A percentile compares a stretch with the other conserved stretches of the same genome.
Conservation (phyloP, 2,329 filamentous ascomycete species). For the Fusarium fracticaudum region DNA sequence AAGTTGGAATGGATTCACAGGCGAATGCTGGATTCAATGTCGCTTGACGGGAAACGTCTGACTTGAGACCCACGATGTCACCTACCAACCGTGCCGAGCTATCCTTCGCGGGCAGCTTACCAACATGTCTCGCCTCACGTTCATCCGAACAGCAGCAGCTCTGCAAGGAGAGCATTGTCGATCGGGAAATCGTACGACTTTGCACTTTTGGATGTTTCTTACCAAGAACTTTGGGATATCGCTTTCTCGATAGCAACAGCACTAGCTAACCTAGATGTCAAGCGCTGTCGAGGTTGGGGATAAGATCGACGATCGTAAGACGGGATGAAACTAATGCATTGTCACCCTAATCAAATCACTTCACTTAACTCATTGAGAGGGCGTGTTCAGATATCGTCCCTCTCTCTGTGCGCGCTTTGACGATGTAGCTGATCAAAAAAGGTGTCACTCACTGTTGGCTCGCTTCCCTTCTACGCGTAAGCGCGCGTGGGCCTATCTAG, state of each 20-base stretch:
- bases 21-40: not conserved
- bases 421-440: not conserved
- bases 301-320: not conserved
- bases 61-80: slow-evolving; percentile 13
- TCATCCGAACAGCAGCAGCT: not conserved
- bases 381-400: slow-evolving; percentile 1
- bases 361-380: not conserved
- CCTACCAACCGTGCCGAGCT: not conserved
- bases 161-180: not conserved
- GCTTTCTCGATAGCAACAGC: not conserved
- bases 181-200: not conserved
- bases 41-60: not conserved
- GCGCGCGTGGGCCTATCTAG: not conserved
- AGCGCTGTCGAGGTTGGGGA: not conserved
- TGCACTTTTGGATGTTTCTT: not conserved
- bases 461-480: not conserved
- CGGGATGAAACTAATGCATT: slow-evolving; percentile 5
- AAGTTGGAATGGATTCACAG: not conserved
- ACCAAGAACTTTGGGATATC: not conserved
- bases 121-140: not conserved
- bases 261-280: not conserved
- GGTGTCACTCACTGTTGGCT: not conserved
- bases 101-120: not conserved
- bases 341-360: not conserved
- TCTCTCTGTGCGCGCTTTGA: not conserved